Evolutionary conservation across 2,329 filamentous ascomycete genomes (phyloP), one percentile per base, ranked within the genome.

Genomic region (Aschersonia sp.): DNA sequence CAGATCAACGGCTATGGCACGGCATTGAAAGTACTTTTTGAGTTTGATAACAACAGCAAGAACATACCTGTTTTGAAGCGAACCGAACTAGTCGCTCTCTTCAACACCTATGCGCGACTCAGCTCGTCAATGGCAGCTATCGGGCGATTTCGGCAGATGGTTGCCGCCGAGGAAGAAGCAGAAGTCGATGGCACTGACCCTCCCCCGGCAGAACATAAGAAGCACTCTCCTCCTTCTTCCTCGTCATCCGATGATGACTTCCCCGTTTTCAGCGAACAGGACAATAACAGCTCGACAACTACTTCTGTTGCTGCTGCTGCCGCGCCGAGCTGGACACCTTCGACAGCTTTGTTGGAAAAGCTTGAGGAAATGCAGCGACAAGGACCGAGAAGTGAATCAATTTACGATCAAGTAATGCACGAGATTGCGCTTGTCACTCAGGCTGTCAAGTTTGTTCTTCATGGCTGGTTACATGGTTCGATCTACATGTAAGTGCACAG

Each of bases 1-100:
- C 92, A 98, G 68, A 94, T 88, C 1, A 85, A 86, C 10, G 92
- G 92, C 2, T 97, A 96, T 61, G 92, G 92, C 45, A 87, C 92
- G 0, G 92, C 92, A 0, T 70, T 98, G 52, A 98, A 98, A 68
- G 83, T 98, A 5, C 75, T 98, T 1, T 98, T 98, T 58, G 92
- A 98, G 64, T 92, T 88, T 53, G 88, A 94, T 56, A 76, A 78
- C 58, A 72, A 76, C 55, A 73, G 69, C 54, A 75, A 82, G 53
- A 75, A 72, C n/a, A 62, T 74, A 3, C 88, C 87, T 1, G 70
- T 76, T 11, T 75, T 97, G 22, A 81, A 89, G 61, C 76, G 92
- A 53, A 97, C 90, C 0, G 92, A 98, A 66, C 73, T 98, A 9
- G 92, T 98, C 22, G 87, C 92, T 2, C 73, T 98, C 22, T 83